phyloP scores from a whole-genome alignment of 2,329 filamentous ascomycete species.

The Pseudogymnoascus sp. region DNA sequence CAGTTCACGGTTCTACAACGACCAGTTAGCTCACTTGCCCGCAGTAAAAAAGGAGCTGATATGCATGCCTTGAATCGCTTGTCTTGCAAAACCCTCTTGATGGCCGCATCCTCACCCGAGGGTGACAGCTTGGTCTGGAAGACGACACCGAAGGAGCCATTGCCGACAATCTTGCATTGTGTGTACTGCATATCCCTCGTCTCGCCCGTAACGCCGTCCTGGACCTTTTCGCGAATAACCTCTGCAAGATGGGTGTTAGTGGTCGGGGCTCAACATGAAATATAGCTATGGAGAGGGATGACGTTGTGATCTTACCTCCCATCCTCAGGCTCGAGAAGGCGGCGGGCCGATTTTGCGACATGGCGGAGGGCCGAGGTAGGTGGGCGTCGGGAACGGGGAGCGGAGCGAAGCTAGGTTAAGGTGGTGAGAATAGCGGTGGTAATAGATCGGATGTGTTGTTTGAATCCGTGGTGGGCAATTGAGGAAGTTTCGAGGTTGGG shows the following conservation, averaged over 20 bases:
- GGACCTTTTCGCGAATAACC: slow-evolving; percentile 96
- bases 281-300: slow-evolving; percentile 1
- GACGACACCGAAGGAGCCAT: slow-evolving; percentile 96
- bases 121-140: slow-evolving; percentile 98
- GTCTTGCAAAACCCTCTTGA: slow-evolving; percentile 97
- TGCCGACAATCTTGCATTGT: slow-evolving; percentile 98
- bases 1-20: slow-evolving; percentile 80
- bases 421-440: background rate
- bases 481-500: slow-evolving; percentile 16
- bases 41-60: background rate
- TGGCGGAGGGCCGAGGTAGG: slow-evolving; percentile 28
- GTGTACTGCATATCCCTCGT: slow-evolving; percentile 96
- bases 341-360: slow-evolving; percentile 89
- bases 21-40: slow-evolving; percentile 24
- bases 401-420: slow-evolving; percentile 33
- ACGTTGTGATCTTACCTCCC: slow-evolving; percentile 62
- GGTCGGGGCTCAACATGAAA: slow-evolving; percentile 12
- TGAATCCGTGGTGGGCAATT: slow-evolving; percentile 48
- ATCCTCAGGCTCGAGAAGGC: slow-evolving; percentile 85
- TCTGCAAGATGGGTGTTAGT: slow-evolving; percentile 47
- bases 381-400: slow-evolving; percentile 28
- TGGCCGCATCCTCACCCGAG: slow-evolving; percentile 96
- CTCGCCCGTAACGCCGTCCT: slow-evolving; percentile 95
- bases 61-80: slow-evolving; percentile 92
- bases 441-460: slow-evolving; percentile 27